Conservation (phyloP, 306 rosid species). For the Senna tora region DNA sequence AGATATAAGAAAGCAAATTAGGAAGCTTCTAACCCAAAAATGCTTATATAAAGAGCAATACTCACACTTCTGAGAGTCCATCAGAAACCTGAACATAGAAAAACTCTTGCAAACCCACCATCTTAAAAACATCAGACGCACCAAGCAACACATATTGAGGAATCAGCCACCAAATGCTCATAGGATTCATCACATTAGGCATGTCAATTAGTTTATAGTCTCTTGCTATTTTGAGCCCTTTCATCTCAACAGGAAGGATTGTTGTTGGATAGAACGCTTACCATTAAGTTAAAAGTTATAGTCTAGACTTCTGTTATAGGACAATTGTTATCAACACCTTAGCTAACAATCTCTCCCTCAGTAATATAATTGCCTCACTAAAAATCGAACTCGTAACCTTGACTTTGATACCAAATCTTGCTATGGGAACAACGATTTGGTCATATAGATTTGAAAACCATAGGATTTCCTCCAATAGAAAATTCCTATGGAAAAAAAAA, state of each 20-base stretch:
- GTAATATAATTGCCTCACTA: too few species aligned
- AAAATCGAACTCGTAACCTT: too few species aligned
- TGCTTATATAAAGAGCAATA: constrained; percentile 63
- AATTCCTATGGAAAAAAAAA: too few species aligned
- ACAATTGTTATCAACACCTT: too few species aligned
- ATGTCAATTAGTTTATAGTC: constrained; percentile 53
- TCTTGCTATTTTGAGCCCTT: constrained; percentile 56
- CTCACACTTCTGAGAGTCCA: constrained; percentile 71
- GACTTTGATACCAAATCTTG: too few species aligned
- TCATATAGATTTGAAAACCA: constrained; percentile 64
- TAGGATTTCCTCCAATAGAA: too few species aligned
- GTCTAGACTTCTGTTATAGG: too few species aligned
- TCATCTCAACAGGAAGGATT: constrained; percentile 50
- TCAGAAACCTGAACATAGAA: constrained; percentile 76
- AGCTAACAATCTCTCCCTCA: too few species aligned
- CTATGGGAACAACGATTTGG: constrained; percentile 53
- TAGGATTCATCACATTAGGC: constrained; percentile 56
- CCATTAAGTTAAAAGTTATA: too few species aligned
- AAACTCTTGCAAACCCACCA: constrained; percentile 82
- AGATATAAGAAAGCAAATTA: constrained; percentile 69
- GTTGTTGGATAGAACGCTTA: too few species aligned
- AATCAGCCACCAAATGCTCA: constrained; percentile 76
- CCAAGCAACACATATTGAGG: constrained; percentile 66
- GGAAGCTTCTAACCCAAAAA: constrained; percentile 61
- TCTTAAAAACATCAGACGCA: constrained; percentile 54